Base-by-base conservation (phyloP, 2,329 filamentous ascomycete genomes). In the Karstenula rhodostoma region DNA sequence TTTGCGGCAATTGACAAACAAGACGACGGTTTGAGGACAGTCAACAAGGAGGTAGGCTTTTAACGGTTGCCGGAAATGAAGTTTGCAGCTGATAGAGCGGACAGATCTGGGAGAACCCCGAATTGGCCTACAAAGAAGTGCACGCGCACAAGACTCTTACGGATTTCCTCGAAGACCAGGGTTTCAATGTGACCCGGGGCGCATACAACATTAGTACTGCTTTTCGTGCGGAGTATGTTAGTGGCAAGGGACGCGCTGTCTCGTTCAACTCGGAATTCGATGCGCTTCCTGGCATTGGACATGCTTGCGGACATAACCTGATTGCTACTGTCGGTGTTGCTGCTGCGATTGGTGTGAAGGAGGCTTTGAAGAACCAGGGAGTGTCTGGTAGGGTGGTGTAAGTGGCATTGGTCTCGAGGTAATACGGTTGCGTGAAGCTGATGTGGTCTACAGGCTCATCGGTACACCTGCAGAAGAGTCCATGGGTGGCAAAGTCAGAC, bases 111-210 rank as follows among this genome's bases (percentile, higher is more conserved):
- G 82, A 84, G 50, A 81, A 85, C 56, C 83, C 83, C 0, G 83
- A 85, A 63, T 71, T 84, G 0, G 80, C 78, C 0, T 85, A 79
- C 61, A 65, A 83, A 40, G 83, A 85, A 60, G 76, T 77, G 58
- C 81, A 82, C 44, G 82, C 84, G 0, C 84, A 87, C 64, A 77
- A 82, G 15, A 75, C 80, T 3, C 72, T 87, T 52, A 84, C 82
- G 0, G 74, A 76, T 6, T 87, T 83, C 60, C 75, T 86, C 69
- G 73, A 73, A 22, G 71, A 68, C 15, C 79, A 78, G 50, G 59
- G 66, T 1, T 70, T 68, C 62, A 62, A 66, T 9, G 73, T 78
- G 0, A 77, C 68, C 0, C 73, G 68, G 10, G 70, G 72, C n/a
- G 65, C 76, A 15, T 74, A 76, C 53, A 75, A 75, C 25, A 61